A percentile compares a stretch with the other conserved stretches of the same genome.
Evolutionary conservation across 371 early-diverging fungal genomes (phyloP).

Genomic region (Rhizopus delemar): DNA sequence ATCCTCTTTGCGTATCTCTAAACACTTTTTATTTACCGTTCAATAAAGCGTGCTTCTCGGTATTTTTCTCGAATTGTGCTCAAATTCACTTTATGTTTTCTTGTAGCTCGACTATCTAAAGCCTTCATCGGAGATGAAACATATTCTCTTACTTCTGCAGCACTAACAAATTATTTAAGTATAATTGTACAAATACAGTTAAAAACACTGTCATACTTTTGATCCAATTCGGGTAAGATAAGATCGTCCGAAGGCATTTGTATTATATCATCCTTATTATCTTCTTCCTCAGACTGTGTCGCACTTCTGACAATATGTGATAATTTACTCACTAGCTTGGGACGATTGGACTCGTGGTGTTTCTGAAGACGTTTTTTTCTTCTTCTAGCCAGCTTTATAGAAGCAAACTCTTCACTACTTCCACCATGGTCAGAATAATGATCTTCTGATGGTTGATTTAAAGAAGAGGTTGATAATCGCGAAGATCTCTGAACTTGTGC

Average conservation of each 20-base stretch:
- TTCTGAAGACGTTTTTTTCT: constrained; percentile 37
- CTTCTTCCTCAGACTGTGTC: constrained; percentile 27
- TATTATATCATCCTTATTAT: constrained; percentile 22
- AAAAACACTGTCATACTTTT: constrained; percentile 32
- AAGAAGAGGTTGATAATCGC: not conserved
- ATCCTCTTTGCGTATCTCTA: not conserved
- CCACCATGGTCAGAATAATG: constrained; percentile 27
- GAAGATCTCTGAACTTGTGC: not conserved
- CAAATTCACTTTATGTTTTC: constrained; percentile 27
- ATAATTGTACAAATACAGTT: not conserved
- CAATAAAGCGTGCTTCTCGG: constrained; percentile 32
- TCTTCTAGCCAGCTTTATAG: constrained; percentile 27
- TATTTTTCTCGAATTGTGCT: constrained; percentile 43
- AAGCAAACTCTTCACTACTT: constrained; percentile 23
- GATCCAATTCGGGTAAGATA: constrained; percentile 50
- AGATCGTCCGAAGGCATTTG: constrained; percentile 31
- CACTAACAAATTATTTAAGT: constrained; percentile 19
- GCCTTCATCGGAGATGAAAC: constrained; percentile 6
- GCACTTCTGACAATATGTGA: constrained; percentile 30
- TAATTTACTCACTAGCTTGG: constrained; percentile 24
- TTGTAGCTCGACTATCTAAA: constrained; percentile 6
- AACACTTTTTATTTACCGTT: constrained; percentile 23
- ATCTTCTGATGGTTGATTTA: constrained; percentile 4
- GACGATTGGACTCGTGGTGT: constrained; percentile 23
- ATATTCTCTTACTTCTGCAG: constrained; percentile 31